Base-by-base conservation (phyloP, 352 stramenopile species). In the Phytophthora idaei region DNA sequence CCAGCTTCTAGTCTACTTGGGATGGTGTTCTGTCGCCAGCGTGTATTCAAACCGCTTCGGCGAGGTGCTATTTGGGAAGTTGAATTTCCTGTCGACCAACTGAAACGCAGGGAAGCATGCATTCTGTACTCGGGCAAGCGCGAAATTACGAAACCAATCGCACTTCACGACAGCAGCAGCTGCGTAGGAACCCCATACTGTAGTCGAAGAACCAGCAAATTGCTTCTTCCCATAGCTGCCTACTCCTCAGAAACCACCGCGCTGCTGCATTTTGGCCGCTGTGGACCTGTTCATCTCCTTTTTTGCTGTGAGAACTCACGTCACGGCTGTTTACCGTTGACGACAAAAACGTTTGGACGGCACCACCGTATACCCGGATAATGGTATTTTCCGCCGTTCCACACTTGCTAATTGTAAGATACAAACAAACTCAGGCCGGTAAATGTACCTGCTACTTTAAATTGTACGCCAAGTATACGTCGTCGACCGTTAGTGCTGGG, bases 331-430 rank as follows among this genome's bases (percentile, higher is more conserved):
- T 37, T 7, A 7, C 34, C 31, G 31, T 46, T 57, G 51, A 48
- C 37, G 25, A 6, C 1, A 60, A 54, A 71, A 59, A 61, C 57
- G 52, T 44, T 67, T 32, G 44, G 51, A 64, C 57, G 44, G 46
- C 48, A 64, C 49, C 61, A 2, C 53, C 14, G 54, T 67, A 59
- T 68, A 72, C 4, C 55, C 55, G 63, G 63, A 70, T 70, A 64
- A 55, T 45, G 63, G 65, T 70, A 64, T 49, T 45, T 47, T 25
- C 41, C n/a, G 14, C 15, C 5, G 36, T n/a, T 31, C n/a, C 15
- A 51, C 34, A 57, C 6, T 50, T n/a, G 5, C 7, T 21, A 4
- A 49, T 41, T 27, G 36, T 61, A 47, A n/a, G 3, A 0, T 2
- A 1, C 0, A 46, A 32, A 14, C 15, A 6, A 21, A 17, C 12